A percentile compares a stretch with the other conserved stretches of the same genome.
Conservation (phyloP, 768 basidiomycete species). For the Suillus variegatus region DNA sequence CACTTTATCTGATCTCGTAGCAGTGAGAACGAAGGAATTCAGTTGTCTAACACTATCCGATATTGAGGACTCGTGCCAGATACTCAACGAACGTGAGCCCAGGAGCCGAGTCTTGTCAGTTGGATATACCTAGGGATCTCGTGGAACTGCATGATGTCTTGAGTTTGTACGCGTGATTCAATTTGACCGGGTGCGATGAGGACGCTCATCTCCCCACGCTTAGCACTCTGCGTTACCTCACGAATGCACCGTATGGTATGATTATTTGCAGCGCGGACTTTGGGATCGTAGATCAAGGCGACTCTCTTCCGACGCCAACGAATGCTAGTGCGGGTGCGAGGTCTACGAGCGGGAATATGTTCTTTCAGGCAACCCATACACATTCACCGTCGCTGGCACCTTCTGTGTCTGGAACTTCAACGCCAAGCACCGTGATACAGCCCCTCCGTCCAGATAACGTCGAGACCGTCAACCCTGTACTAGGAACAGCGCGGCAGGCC, state of each 20-base stretch:
- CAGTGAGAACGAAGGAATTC: too few species aligned
- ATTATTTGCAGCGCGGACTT: conserved; percentile 57
- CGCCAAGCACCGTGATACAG: not conserved
- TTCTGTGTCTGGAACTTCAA: not conserved
- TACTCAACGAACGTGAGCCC: conserved; percentile 38
- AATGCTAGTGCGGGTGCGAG: not conserved
- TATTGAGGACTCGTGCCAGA: too few species aligned
- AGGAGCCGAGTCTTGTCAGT: conserved; percentile 16
- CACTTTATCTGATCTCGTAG: too few species aligned
- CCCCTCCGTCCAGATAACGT: conserved; percentile 9
- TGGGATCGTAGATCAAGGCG: conserved; percentile 26
- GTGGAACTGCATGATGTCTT: conserved; percentile 21
- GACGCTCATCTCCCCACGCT: not conserved
- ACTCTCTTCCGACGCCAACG: not conserved
- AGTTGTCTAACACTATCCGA: too few species aligned
- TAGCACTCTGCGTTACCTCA: conserved; percentile 37
- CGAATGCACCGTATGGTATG: conserved; percentile 21
- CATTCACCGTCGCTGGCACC: not conserved
- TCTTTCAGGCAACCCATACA: not conserved
- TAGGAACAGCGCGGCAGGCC: conserved; percentile 22
- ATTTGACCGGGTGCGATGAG: not conserved
- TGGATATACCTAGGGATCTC: conserved; percentile 32
- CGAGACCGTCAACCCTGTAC: not conserved
- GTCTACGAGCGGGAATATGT: not conserved
- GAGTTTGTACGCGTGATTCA: conserved; percentile 31